Evolutionary conservation across 1,139 yeast species (phyloP), one percentile per base, ranked within the genome.

Genomic region (Yamadazyma epiphylla): DNA sequence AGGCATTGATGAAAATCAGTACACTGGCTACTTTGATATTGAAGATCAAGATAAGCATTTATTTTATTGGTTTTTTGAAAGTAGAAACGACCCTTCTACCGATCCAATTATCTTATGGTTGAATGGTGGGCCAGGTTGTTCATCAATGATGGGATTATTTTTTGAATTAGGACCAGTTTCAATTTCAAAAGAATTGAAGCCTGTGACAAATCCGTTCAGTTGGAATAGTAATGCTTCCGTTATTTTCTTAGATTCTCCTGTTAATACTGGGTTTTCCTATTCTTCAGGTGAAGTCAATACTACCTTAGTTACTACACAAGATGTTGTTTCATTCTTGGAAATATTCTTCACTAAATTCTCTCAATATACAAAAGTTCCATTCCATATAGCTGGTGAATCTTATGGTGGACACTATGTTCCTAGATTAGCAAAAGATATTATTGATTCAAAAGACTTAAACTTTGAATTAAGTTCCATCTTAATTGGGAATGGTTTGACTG

Each of bases 221-320:
- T 85, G 95, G 95, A 85, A 84, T 58, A 65, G 70, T 45, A 84
- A 85, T 48, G 94, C 95, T 13, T 73, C 88, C 16, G 86, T 85
- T 25, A 82, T 86, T 49, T 86, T 82, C 68, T 69, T 86, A 45
- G 95, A 86, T 58, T 95, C 85, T 59, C 95, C 95, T 2, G 89
- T 86, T 32, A 82, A 82, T 41, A 89, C 82, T 28, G 94, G 91
- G 5, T 81, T 74, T 54, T 80, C 88, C 1, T 77, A 77, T 53
- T 70, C 82, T 17, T 67, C 80, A 15, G 64, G 63, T 13, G 57
- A 65, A 14, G 76, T 81, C 19, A 56, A 66, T 11, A 66, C 70
- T 41, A 75, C 86, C 25, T 74, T 68, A n/a, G 70, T 80, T 33
- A 86, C 87, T 13, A 13, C 81, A 15, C 65, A 70, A 47, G 94